A percentile compares a stretch with the other conserved stretches of the same genome.
Conservation (phyloP, 768 basidiomycete genomes). For the Naganishia friedmannii region DNA sequence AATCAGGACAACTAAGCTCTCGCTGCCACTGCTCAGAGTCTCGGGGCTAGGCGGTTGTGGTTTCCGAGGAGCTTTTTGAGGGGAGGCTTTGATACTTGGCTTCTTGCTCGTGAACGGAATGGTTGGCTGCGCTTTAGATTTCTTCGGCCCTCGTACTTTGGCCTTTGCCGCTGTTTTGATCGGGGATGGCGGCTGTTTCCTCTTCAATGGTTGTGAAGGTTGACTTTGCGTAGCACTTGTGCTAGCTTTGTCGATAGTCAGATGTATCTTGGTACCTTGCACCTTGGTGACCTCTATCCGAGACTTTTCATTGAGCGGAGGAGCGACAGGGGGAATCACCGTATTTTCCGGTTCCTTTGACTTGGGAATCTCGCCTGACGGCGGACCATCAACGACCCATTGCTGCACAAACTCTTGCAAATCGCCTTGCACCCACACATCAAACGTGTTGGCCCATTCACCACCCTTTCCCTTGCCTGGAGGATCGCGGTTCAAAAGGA, state of each 20-base stretch:
- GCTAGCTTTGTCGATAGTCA: conserved; percentile 1
- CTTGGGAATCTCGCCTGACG: conserved; percentile 8
- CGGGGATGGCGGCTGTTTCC: conserved; percentile 13
- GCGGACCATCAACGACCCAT: conserved; percentile 32
- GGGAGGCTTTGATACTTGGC: conserved; percentile 3
- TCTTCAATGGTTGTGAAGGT: not conserved
- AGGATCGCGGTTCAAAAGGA: conserved; percentile 80
- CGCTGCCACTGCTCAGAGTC: not conserved
- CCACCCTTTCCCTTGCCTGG: conserved; percentile 58
- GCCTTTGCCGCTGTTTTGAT: conserved; percentile 1
- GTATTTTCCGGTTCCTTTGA: not conserved
- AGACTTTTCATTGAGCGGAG: not conserved
- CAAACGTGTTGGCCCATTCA: conserved; percentile 88
- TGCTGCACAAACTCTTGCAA: conserved; percentile 72
- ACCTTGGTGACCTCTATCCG: conserved; percentile 4
- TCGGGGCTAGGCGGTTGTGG: conserved; percentile 4
- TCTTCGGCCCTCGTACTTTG: not conserved
- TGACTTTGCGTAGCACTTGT: not conserved
- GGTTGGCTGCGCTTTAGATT: not conserved
- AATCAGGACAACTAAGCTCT: not conserved
- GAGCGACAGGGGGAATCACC: not conserved
- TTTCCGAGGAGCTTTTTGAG: not conserved
- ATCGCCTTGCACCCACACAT: conserved; percentile 84
- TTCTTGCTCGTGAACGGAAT: not conserved
- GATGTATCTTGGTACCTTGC: not conserved